These are phyloP conservation scores for Galeopsis tetrahit DNA, from an alignment of 257 asterid genomes.

Conservation along the genomic window DNA sequence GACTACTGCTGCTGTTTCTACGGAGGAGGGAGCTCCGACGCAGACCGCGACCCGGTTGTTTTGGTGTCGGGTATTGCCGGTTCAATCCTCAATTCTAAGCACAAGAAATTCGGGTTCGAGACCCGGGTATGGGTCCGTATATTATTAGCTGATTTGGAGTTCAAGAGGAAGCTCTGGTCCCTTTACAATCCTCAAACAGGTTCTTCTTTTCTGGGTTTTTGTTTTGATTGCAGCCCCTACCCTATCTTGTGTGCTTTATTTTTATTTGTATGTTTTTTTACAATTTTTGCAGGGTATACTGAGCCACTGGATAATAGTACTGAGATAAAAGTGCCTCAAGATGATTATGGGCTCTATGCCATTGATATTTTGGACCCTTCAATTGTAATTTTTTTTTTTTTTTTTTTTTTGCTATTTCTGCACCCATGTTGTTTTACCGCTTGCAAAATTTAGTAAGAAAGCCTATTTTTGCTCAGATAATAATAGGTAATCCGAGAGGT, in stretches of 20 bases:
- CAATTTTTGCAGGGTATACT: constrained; percentile 63
- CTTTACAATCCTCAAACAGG: constrained; percentile 73
- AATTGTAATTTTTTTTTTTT: constrained; percentile 43
- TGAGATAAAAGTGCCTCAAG: constrained; percentile 85
- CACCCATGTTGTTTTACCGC: neutral
- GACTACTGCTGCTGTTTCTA: constrained; percentile 48
- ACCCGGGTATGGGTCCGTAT: constrained; percentile 94
- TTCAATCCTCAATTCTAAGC: constrained; percentile 75
- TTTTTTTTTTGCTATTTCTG: neutral
- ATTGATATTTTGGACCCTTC: constrained; percentile 98
- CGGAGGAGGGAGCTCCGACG: constrained; percentile 45
- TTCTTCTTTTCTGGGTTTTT: constrained; percentile 7
- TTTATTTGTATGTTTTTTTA: neutral
- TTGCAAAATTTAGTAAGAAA: neutral
- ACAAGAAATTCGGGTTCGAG: constrained; percentile 59
- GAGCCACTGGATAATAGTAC: constrained; percentile 71
- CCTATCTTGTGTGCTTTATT: neutral
- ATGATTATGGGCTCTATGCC: constrained; percentile 95
- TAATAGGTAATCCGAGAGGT: neutral
- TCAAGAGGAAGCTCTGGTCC: constrained; percentile 77
- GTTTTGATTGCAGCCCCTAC: neutral
- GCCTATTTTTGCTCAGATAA: neutral
- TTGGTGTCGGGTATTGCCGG: constrained; percentile 79
- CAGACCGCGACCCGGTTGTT: constrained; percentile 77
- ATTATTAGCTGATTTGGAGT: constrained; percentile 84